Base-by-base conservation (phyloP, 1,284 basidiomycete species). In the Trichosporon ovoides region DNA sequence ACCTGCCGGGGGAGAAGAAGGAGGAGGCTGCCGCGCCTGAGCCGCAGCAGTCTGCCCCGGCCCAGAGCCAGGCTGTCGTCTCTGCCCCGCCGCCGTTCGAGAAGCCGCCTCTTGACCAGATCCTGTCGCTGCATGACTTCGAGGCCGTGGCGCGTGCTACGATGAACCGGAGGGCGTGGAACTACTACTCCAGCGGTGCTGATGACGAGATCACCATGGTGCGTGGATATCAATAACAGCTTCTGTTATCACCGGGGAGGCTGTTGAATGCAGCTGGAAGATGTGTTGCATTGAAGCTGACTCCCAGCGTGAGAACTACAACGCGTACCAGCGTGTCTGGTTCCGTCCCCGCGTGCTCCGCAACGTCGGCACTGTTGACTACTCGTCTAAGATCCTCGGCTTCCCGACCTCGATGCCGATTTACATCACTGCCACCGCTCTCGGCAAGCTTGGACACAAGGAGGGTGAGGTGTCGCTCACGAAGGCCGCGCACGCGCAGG, bases 381-480 rank as follows among this genome's bases (percentile, higher is more conserved):
- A 83, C 79, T 86, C 85, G 19, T 89, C 88, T n/a, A 84, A 77
- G 11, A 87, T 94, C 57, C 80, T 94, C 34, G 89, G 89, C 0
- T 82, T 85, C 43, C 83, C 81, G 62, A 81, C 86, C 7, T 83
- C 78, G 49, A 85, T 94, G 83, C 89, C 91, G 3, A 77, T 95
- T 18, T 95, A 94, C 73, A 89, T 86, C 56, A 72, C 74, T 16
- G 72, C 71, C 7, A 73, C 71, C 7, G 73, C 72, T 7, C 63
- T 74, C 18, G 71, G 94, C 33, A 96, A 95, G 79, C 85, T 98
- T 2, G 94, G 91, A 4, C 93, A 96, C 70, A 89, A 91, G 1
- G 89, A 95, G 58, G 93, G 93, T n/a, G 93, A 96, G 77, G 80
- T 94, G 10, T 87, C 86, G 69, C 74, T 97, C 46, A 97, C 93